Evolutionary conservation across 2,329 filamentous ascomycete species (phyloP).

Genomic region (Chaetomium globosum): DNA sequence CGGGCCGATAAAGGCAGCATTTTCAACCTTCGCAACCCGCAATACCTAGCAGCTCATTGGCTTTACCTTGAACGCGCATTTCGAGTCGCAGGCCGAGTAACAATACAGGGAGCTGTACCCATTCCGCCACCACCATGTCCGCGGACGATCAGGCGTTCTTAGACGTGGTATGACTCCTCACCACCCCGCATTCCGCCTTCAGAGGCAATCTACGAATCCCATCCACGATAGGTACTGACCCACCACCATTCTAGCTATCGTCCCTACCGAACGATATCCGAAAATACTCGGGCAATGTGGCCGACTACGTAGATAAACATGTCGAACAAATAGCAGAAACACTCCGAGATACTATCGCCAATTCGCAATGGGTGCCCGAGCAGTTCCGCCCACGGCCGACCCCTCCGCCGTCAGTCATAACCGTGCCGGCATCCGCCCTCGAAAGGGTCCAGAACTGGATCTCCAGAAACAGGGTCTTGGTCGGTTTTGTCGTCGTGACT

Average conservation of each 20-base stretch:
- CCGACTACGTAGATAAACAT: constrained; percentile 77
- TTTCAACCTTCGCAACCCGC: constrained; percentile 3
- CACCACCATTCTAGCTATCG: constrained; percentile 48
- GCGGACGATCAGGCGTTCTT: constrained; percentile 78
- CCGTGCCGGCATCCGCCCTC: constrained; percentile 41
- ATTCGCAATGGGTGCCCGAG: constrained; percentile 72
- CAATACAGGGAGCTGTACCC: neutral
- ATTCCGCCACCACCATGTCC: constrained; percentile 59
- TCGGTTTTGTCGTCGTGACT: constrained; percentile 70
- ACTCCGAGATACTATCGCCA: constrained; percentile 69
- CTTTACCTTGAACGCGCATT: constrained; percentile 7
- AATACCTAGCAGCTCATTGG: neutral
- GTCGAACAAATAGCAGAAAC: constrained; percentile 74
- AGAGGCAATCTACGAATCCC: neutral
- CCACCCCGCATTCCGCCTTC: constrained; percentile 19
- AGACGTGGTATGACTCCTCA: constrained; percentile 63
- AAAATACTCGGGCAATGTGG: constrained; percentile 70
- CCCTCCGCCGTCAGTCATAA: constrained; percentile 45
- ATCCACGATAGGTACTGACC: constrained; percentile 10
- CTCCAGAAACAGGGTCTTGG: constrained; percentile 69
- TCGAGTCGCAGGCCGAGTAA: neutral
- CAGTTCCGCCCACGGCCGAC: constrained; percentile 64
- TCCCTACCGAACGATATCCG: constrained; percentile 65
- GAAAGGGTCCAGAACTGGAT: constrained; percentile 72
- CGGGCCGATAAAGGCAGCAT: constrained; percentile 20